Evolutionary conservation across 2,329 filamentous ascomycete genomes (phyloP).

Genomic region (Penicillium sp.): DNA sequence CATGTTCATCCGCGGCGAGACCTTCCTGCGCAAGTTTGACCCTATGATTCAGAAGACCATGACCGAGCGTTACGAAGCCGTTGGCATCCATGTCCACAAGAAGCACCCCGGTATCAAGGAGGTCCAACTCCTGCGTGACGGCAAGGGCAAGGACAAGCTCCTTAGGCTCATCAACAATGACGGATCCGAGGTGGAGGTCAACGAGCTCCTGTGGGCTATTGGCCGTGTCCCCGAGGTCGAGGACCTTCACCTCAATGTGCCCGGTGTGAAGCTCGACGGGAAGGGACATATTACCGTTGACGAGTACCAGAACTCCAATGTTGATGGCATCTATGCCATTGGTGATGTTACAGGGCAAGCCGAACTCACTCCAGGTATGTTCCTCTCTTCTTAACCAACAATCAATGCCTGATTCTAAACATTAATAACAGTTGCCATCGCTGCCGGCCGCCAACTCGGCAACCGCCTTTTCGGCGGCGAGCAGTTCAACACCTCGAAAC

Average conservation of each 20-base stretch:
- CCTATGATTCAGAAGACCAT: slow-evolving; percentile 59
- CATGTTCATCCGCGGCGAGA: slow-evolving; percentile 56
- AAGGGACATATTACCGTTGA: slow-evolving; percentile 53
- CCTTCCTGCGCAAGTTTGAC: slow-evolving; percentile 57
- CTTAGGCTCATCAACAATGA: slow-evolving; percentile 51
- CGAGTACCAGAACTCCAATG: slow-evolving; percentile 56
- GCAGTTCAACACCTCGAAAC: slow-evolving; percentile 48
- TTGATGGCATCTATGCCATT: slow-evolving; percentile 54
- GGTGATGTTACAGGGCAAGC: slow-evolving; percentile 58
- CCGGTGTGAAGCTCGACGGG: slow-evolving; percentile 47
- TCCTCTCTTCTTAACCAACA: neutral
- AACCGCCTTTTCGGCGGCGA: slow-evolving; percentile 56
- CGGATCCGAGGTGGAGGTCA: slow-evolving; percentile 51
- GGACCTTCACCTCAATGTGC: slow-evolving; percentile 46
- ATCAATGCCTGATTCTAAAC: neutral
- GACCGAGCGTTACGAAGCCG: slow-evolving; percentile 56
- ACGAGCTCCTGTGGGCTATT: slow-evolving; percentile 58
- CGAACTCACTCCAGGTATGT: slow-evolving; percentile 55
- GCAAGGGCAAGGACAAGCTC: slow-evolving; percentile 53
- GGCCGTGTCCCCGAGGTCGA: slow-evolving; percentile 53
- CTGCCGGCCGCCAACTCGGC: slow-evolving; percentile 55
- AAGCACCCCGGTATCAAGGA: slow-evolving; percentile 54
- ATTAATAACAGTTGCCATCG: slow-evolving; percentile 53
- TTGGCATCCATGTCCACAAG: slow-evolving; percentile 54
- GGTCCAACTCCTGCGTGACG: slow-evolving; percentile 50